phyloP scores from a whole-genome alignment of 129 eudicot genomes.

The Solidago caesia region DNA sequence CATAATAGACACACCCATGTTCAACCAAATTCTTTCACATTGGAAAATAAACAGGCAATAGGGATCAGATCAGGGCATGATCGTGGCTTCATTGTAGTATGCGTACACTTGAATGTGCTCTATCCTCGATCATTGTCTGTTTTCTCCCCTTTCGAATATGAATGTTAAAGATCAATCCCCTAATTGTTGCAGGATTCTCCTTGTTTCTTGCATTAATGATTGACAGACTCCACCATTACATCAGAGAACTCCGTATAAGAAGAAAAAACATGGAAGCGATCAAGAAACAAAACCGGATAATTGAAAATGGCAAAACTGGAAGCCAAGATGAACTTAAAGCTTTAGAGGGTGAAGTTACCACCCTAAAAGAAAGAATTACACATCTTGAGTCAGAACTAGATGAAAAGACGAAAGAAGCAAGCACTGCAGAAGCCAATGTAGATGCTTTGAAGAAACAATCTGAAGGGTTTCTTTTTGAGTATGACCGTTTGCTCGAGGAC shows the following conservation, averaged over 20 bases:
- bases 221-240: slow-evolving; percentile 87
- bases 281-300: slow-evolving; percentile 57
- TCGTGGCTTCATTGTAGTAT: not conserved
- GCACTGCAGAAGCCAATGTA: slow-evolving; percentile 62
- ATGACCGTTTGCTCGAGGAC: slow-evolving; percentile 79
- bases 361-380: slow-evolving; percentile 49
- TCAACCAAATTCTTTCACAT: not conserved
- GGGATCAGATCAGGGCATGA: not conserved
- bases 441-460: slow-evolving; percentile 77
- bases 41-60: not conserved
- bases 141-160: not conserved
- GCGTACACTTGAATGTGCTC: not conserved
- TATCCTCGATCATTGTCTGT: not conserved
- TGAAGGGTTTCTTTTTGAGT: slow-evolving; percentile 86
- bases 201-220: slow-evolving; percentile 83
- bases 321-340: slow-evolving; percentile 58
- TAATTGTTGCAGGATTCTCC: slow-evolving; percentile 58
- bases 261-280: slow-evolving; percentile 75
- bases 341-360: slow-evolving; percentile 50
- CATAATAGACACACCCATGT: not conserved
- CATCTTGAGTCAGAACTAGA: slow-evolving; percentile 53
- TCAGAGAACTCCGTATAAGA: slow-evolving; percentile 76
- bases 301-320: slow-evolving; percentile 50
- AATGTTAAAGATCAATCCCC: not conserved
- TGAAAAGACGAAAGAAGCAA: slow-evolving; percentile 61